Base-by-base conservation (phyloP, 148 eudicot genomes). In the Heliosperma pusillum region DNA sequence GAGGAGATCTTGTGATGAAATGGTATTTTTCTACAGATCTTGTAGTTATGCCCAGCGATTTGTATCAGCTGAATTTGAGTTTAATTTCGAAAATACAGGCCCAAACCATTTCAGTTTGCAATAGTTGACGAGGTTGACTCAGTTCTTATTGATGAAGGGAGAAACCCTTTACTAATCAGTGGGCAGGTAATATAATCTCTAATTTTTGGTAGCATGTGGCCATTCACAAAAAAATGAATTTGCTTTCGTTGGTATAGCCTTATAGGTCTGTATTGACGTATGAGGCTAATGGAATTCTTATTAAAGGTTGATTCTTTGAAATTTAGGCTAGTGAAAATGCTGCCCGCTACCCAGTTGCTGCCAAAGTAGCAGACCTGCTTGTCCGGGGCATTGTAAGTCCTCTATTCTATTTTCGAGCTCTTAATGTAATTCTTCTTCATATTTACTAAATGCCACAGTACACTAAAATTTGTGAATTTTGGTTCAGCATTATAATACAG, bases 81-180 rank as follows among this genome's bases (percentile, higher is more conserved):
- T 71, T 76, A 73, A 72, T 52, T 69, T 58, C 67, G 69, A 26
- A 44, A 76, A 50, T 73, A 85, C 91, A 96, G 99, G 99, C 97
- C 99, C 80, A 90, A 88, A 80, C 97, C 99, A 75, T 96, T 96
- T 82, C 97, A 96, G 85, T 96, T 92, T 89, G 97, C 97, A 57
- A 91, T 96, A 68, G 91, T 92, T 77, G 99, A 96, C 76, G 99
- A 96, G 88, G 97, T 96, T 75, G 99, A 96, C 84, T 96, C 97
- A 17, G 97, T 96, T 56, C 96, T 96, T 60, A 91, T 96, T 69
- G 99, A 96, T 81, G 99, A 96, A 85, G 99, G 99, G 73, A 90
- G 97, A 81, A 92, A 87, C 77, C 99, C 99, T 73, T 82, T 96
- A 74, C 81, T 96, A 72, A 96, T 96, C 76, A 96, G 99, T 82